Conservation (phyloP, 345 rosid species). For the Noccaea bulbosa region DNA sequence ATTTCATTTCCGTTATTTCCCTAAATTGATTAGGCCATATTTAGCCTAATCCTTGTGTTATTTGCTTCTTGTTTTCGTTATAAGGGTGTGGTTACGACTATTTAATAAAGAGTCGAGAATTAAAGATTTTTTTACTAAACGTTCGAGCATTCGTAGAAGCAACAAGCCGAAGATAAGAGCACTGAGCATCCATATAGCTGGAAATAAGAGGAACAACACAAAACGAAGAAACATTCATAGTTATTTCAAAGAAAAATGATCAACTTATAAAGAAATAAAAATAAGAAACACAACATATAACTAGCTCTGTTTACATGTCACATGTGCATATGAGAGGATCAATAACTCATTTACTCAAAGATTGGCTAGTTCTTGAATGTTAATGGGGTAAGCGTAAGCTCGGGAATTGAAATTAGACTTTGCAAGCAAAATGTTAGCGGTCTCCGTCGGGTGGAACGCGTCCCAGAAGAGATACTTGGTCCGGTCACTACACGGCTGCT, state of each 20-base stretch:
- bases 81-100: too few species aligned
- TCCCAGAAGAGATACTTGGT: constrained; percentile 86
- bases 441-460: constrained; percentile 90
- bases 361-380: constrained; percentile 67
- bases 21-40: too few species aligned
- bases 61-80: too few species aligned
- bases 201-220: constrained; percentile 2
- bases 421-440: constrained; percentile 63
- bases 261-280: neutral
- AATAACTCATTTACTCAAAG: constrained; percentile 38
- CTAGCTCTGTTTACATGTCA: neutral
- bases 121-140: too few species aligned
- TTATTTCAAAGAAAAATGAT: constrained; percentile 19
- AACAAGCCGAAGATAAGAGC: too few species aligned
- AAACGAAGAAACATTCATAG: constrained; percentile 9
- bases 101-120: too few species aligned
- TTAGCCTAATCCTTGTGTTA: too few species aligned
- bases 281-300: neutral
- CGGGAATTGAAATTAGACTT: constrained; percentile 55
- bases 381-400: constrained; percentile 69
- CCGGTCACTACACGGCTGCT: constrained; percentile 64
- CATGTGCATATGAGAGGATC: neutral
- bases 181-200: constrained; percentile 9
- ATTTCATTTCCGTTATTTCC: too few species aligned
- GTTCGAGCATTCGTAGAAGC: too few species aligned